Conservation (phyloP, 1,284 basidiomycete species). For the Tylopilus orsonianus region DNA sequence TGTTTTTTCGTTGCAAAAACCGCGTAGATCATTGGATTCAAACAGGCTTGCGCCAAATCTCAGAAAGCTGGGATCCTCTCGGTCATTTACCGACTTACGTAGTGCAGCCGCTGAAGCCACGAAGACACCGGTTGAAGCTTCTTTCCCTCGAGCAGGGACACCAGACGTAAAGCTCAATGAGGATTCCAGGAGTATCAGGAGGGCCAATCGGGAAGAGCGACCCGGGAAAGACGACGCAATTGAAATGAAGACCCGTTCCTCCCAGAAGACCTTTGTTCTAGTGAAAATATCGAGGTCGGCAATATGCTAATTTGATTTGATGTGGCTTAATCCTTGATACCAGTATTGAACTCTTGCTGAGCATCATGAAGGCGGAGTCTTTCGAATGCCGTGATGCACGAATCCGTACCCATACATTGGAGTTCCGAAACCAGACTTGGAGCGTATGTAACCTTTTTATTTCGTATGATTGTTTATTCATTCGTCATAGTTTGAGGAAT, state of each 20-base stretch:
- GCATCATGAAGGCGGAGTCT: conserved; percentile 68
- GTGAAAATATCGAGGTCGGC: conserved; percentile 75
- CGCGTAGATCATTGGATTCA: conserved; percentile 33
- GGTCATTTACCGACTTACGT: conserved; percentile 71
- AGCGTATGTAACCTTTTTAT: conserved; percentile 52
- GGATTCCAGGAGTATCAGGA: conserved; percentile 24
- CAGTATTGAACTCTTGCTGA: conserved; percentile 67
- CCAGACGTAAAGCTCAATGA: conserved; percentile 26
- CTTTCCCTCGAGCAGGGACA: conserved; percentile 19
- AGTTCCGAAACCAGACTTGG: conserved; percentile 87
- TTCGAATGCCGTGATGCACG: conserved; percentile 73
- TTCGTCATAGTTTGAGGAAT: conserved; percentile 65
- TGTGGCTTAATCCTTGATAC: conserved; percentile 16
- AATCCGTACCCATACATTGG: conserved; percentile 71
- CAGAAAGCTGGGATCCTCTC: conserved; percentile 55
- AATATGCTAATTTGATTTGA: conserved; percentile 17
- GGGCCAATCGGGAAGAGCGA: conserved; percentile 22
- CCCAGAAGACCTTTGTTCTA: conserved; percentile 82
- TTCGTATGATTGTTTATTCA: conserved; percentile 5
- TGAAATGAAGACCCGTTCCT: conserved; percentile 75
- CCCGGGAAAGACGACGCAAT: conserved; percentile 53
- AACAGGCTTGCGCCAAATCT: conserved; percentile 36
- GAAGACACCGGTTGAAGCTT: conserved; percentile 23
- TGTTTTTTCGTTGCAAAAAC: conserved; percentile 35
- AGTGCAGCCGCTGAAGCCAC: conserved; percentile 41